phyloP scores from a whole-genome alignment of 176 grass and related monocot genomes.

The Carex scoparia region DNA sequence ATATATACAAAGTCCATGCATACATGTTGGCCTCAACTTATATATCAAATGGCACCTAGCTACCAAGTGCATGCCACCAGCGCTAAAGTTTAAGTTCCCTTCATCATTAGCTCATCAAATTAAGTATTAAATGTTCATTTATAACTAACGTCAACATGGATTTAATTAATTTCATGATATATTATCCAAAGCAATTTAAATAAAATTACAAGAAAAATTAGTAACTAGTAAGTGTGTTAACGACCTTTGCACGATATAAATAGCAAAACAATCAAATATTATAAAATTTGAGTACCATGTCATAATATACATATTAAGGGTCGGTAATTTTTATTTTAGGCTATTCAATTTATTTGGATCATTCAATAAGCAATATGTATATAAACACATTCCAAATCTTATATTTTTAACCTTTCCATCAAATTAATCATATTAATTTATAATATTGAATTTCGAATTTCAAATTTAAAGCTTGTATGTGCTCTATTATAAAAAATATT shows the following conservation, averaged over 20 bases:
- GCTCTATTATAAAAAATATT: too few relatives aligned
- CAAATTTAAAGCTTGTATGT: too few relatives aligned
- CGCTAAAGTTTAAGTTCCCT: neutral
- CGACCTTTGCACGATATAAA: neutral
- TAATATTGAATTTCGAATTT: too few relatives aligned
- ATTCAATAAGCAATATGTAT: neutral
- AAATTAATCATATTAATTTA: too few relatives aligned
- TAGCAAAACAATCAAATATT: neutral
- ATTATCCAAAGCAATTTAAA: neutral
- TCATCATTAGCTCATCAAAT: neutral
- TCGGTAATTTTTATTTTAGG: too few relatives aligned
- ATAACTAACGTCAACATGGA: neutral
- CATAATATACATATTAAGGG: too few relatives aligned
- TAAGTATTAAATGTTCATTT: neutral
- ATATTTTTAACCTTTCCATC: too few relatives aligned
- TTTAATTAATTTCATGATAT: neutral
- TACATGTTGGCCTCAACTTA: constrained; percentile 15
- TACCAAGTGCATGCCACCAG: neutral
- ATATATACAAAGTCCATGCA: constrained; percentile 5
- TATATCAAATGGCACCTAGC: neutral
- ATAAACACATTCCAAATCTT: neutral
- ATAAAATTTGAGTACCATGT: neutral
- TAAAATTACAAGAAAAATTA: neutral
- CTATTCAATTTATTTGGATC: neutral
- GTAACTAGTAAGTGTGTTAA: neutral